Evolutionary conservation across 2,329 filamentous ascomycete species (phyloP).

Genomic region (Ceratocystis ficicola): DNA sequence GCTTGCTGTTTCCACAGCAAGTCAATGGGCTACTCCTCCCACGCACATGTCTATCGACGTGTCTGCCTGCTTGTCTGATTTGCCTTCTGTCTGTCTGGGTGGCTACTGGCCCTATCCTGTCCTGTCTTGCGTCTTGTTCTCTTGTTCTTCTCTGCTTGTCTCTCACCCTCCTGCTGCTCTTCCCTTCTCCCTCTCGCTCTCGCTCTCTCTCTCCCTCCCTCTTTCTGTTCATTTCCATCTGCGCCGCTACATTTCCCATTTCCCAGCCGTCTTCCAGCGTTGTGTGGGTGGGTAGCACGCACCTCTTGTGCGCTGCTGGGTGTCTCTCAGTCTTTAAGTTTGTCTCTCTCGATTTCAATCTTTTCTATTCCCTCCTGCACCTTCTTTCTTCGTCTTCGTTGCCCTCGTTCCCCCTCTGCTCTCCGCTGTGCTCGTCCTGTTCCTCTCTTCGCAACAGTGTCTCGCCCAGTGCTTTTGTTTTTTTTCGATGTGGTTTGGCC

Average conservation of each 20-base stretch:
- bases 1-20: not conserved
- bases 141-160: not conserved
- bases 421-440: not conserved
- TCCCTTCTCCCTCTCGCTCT: not conserved
- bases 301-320: not conserved
- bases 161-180: not conserved
- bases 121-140: not conserved
- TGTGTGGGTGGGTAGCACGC: not conserved
- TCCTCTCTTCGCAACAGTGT: not conserved
- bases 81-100: not conserved
- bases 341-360: not conserved
- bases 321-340: constrained; percentile 4
- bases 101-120: not conserved
- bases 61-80: not conserved
- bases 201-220: not conserved
- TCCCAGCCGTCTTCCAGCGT: not conserved
- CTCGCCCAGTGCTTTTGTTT: not conserved
- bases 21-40: not conserved
- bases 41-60: not conserved
- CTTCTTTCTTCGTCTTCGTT: not conserved
- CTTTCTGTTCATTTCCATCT: not conserved
- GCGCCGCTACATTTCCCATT: too few relatives aligned
- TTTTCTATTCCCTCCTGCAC: not conserved
- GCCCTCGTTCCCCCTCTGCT: not conserved
- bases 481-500: too few relatives aligned